These are phyloP conservation scores for Pulchroboletus neoregius DNA, from an alignment of 1,284 basidiomycete genomes.

Conservation along the genomic window DNA sequence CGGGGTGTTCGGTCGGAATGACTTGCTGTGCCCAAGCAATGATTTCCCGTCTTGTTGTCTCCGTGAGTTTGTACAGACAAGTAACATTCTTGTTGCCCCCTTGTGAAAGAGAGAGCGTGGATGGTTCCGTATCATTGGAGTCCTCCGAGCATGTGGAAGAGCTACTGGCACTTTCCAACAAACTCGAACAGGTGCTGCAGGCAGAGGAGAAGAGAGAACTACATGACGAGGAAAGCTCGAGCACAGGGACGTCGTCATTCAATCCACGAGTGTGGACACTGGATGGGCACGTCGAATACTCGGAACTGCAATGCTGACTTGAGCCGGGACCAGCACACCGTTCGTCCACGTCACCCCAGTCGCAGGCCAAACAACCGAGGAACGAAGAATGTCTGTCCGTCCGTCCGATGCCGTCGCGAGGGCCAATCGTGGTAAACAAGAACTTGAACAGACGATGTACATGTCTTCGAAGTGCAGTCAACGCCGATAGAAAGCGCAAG, in stretches of 20 bases:
- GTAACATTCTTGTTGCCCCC: not conserved
- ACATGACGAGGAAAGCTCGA: slow-evolving; percentile 4
- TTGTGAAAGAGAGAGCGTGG: slow-evolving; percentile 4
- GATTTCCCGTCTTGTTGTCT: slow-evolving; percentile 17
- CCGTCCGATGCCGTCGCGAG: not conserved
- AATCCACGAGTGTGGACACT: not conserved
- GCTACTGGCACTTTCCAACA: slow-evolving; percentile 3
- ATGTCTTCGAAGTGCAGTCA: slow-evolving; percentile 21
- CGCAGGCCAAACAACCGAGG: not conserved
- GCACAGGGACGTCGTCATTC: not conserved
- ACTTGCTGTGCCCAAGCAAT: slow-evolving; percentile 21
- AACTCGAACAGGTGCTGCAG: slow-evolving; percentile 28
- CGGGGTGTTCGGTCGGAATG: slow-evolving; percentile 20
- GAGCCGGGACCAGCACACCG: slow-evolving; percentile 10
- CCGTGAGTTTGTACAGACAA: slow-evolving; percentile 3
- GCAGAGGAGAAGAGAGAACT: slow-evolving; percentile 17
- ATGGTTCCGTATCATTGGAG: slow-evolving; percentile 9
- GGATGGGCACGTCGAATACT: slow-evolving; percentile 29
- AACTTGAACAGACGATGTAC: slow-evolving; percentile 14
- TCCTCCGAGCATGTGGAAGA: slow-evolving; percentile 9
- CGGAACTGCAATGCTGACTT: slow-evolving; percentile 12
- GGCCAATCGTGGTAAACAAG: slow-evolving; percentile 8
- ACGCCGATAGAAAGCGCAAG: slow-evolving; percentile 21
- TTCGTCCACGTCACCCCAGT: slow-evolving; percentile 1
- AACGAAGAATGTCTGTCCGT: not conserved